A percentile compares a stretch with the other conserved stretches of the same genome.
Evolutionary conservation across 208 protist species (phyloP).

Genomic region (Trypanosoma lewisi): DNA sequence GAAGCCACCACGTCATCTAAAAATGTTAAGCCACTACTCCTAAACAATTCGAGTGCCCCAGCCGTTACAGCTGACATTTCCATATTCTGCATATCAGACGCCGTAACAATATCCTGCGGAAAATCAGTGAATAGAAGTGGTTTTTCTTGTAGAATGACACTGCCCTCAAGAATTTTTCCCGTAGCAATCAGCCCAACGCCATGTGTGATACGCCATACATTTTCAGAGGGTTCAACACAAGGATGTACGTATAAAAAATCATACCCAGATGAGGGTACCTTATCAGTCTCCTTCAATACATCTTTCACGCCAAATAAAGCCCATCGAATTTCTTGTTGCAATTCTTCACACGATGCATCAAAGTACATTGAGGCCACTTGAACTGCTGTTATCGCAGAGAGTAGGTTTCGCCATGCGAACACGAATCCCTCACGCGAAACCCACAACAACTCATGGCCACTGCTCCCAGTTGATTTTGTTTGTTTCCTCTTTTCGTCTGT

Average conservation of each 20-base stretch:
- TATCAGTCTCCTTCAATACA: not conserved
- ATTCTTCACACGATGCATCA: constrained; percentile 15
- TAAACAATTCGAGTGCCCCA: constrained; percentile 17
- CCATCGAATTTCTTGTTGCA: constrained; percentile 10
- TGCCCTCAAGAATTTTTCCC: constrained; percentile 32
- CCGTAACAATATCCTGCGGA: not conserved
- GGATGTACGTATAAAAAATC: constrained; percentile 25
- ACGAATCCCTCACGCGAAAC: constrained; percentile 13
- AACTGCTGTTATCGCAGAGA: constrained; percentile 14
- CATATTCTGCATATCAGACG: not conserved
- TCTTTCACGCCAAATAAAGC: constrained; percentile 21
- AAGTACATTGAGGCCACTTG: constrained; percentile 22
- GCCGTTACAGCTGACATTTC: constrained; percentile 4
- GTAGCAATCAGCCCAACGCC: constrained; percentile 44
- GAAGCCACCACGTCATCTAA: not conserved
- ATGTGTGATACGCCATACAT: constrained; percentile 27
- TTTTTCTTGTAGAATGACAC: constrained; percentile 34
- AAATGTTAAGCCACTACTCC: constrained; percentile 10
- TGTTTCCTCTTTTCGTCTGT: not conserved
- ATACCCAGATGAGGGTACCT: not conserved
- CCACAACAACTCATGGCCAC: constrained; percentile 14
- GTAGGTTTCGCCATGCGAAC: constrained; percentile 9
- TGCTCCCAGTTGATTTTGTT: not conserved
- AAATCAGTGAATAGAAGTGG: constrained; percentile 11
- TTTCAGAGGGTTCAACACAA: constrained; percentile 29